phyloP scores from a whole-genome alignment of 352 stramenopile genomes.

The Globisporangium apiculatum region DNA sequence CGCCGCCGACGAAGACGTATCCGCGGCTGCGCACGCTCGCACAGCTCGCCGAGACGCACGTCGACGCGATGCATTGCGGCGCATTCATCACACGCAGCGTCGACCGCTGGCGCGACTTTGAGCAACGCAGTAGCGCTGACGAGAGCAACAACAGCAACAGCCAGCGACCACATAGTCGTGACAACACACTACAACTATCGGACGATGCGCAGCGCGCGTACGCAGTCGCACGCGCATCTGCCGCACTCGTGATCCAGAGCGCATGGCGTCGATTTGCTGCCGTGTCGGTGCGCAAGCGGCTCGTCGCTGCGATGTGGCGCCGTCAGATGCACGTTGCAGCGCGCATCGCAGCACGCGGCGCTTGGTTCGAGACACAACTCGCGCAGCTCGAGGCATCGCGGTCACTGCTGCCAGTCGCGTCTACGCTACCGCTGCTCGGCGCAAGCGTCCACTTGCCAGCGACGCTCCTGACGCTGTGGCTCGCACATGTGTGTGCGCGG shows the following conservation, averaged over 20 bases:
- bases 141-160: neutral
- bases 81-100: conserved; percentile 41
- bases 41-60: conserved; percentile 31
- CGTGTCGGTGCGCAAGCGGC: conserved; percentile 14
- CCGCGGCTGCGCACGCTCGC: conserved; percentile 37
- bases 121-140: neutral
- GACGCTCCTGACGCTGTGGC: conserved; percentile 30
- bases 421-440: conserved; percentile 3
- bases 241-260: conserved; percentile 43
- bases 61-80: conserved; percentile 26
- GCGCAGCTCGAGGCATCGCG: conserved; percentile 2
- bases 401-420: neutral
- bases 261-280: conserved; percentile 33
- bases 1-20: conserved; percentile 6
- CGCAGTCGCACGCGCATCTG: conserved; percentile 21
- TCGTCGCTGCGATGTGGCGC: conserved; percentile 23
- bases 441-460: conserved; percentile 29
- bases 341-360: conserved; percentile 19
- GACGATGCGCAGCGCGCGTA: conserved; percentile 16
- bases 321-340: conserved; percentile 34
- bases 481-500: conserved; percentile 23
- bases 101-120: conserved; percentile 28
- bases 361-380: conserved; percentile 5
- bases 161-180: conserved; percentile 2
- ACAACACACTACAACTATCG: neutral